A percentile compares a stretch with the other conserved stretches of the same genome.
Conservation (phyloP, 1,284 basidiomycete species). For the Austroboletus niveus region DNA sequence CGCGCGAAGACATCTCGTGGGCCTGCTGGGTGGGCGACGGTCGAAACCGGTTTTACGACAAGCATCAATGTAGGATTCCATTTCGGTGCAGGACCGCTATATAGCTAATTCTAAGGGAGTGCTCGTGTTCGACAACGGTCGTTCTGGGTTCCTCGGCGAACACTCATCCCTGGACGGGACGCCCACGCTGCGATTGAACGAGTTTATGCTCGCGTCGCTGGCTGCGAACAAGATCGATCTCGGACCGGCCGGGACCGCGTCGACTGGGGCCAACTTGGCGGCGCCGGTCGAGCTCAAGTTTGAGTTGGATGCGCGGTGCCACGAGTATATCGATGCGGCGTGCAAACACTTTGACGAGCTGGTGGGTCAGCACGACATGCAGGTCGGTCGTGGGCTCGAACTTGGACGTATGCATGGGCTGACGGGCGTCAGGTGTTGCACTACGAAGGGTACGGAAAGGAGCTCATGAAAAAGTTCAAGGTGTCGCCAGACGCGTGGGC, state of each 20-base stretch:
- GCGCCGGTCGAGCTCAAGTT: conserved; percentile 73
- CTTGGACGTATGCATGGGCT: conserved; percentile 2
- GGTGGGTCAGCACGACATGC: conserved; percentile 78
- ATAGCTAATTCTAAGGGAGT: conserved; percentile 45
- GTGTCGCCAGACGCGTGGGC: conserved; percentile 93
- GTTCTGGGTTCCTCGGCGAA: conserved; percentile 88
- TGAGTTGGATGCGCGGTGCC: conserved; percentile 60
- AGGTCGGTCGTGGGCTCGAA: conserved; percentile 46
- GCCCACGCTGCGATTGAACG: conserved; percentile 92
- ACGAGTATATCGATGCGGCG: conserved; percentile 52
- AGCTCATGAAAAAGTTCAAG: conserved; percentile 85
- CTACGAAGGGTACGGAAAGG: conserved; percentile 92
- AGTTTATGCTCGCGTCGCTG: conserved; percentile 85
- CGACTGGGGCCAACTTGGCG: conserved; percentile 49
- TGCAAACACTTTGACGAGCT: conserved; percentile 75
- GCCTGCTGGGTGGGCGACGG: conserved; percentile 91
- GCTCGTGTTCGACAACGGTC: conserved; percentile 90
- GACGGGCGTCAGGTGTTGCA: conserved; percentile 60
- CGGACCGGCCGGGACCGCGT: conserved; percentile 43
- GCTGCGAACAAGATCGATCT: conserved; percentile 79
- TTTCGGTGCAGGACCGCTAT: neutral
- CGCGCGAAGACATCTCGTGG: conserved; percentile 83
- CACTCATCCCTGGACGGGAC: conserved; percentile 98
- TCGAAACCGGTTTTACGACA: conserved; percentile 95
- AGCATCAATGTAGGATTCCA: conserved; percentile 78